Evolutionary conservation across 2,329 filamentous ascomycete species (phyloP).

Genomic region (Ophiostoma piceae): DNA sequence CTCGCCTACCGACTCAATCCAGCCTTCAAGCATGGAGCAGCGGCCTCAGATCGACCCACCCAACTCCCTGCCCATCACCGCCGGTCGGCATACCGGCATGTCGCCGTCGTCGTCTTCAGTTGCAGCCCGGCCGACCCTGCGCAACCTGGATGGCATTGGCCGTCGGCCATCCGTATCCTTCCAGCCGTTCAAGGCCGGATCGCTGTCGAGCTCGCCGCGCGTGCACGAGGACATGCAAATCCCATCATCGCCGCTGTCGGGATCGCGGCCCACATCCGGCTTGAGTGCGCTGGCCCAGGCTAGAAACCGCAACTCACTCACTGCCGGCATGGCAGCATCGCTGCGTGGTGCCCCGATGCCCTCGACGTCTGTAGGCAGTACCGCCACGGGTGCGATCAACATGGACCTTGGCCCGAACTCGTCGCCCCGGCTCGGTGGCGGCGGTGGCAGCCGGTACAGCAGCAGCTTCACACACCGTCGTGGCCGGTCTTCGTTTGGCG

Average conservation of each 20-base stretch:
- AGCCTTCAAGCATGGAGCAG: slow-evolving; percentile 43
- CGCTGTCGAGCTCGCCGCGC: slow-evolving; percentile 79
- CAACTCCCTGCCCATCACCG: slow-evolving; percentile 50
- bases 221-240: slow-evolving; percentile 46
- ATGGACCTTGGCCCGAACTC: slow-evolving; percentile 57
- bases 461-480: slow-evolving; percentile 90
- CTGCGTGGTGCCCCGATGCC: slow-evolving; percentile 58
- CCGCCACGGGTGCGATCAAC: slow-evolving; percentile 7
- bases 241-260: slow-evolving; percentile 47
- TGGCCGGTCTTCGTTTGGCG: slow-evolving; percentile 69
- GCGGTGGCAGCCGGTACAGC: slow-evolving; percentile 69
- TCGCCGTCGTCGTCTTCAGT: slow-evolving; percentile 24
- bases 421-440: slow-evolving; percentile 61
- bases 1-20: slow-evolving; percentile 49
- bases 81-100: slow-evolving; percentile 20
- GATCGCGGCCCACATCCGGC: slow-evolving; percentile 44
- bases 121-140: slow-evolving; percentile 35
- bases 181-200: slow-evolving; percentile 93
- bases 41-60: slow-evolving; percentile 36
- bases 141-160: slow-evolving; percentile 48
- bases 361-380: slow-evolving; percentile 31
- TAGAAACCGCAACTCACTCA: slow-evolving; percentile 66
- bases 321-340: slow-evolving; percentile 69
- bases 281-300: slow-evolving; percentile 51
- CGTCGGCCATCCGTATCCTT: slow-evolving; percentile 83